Evolutionary conservation across 495 filamentous ascomycete species (phyloP).

Genomic region (Geopyxis carbonaria): DNA sequence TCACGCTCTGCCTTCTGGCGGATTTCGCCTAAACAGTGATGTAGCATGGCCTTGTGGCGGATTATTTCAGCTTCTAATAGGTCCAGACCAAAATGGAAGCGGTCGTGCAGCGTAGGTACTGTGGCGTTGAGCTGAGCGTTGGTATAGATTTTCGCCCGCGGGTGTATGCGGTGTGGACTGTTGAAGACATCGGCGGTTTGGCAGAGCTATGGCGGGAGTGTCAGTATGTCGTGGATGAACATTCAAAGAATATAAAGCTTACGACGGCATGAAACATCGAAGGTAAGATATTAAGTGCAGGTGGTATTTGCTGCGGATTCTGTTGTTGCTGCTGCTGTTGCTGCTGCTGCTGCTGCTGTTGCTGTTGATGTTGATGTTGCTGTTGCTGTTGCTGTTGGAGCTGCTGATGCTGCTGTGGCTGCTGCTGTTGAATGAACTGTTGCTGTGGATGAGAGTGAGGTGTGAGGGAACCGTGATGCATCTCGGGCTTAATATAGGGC

Average conservation of each 20-base stretch:
- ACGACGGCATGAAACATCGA: slow-evolving; percentile 22
- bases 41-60: slow-evolving; percentile 12
- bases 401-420: neutral
- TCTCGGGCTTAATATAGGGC: neutral
- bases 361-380: neutral
- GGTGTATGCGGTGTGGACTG: slow-evolving; percentile 13
- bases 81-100: slow-evolving; percentile 22
- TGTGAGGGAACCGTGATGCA: neutral
- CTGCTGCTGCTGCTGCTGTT: neutral
- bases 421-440: neutral
- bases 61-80: slow-evolving; percentile 21
- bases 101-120: slow-evolving; percentile 14
- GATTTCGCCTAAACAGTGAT: too few species aligned
- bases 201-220: slow-evolving; percentile 11
- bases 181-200: slow-evolving; percentile 24
- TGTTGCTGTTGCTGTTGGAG: neutral
- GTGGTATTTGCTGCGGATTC: neutral
- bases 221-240: neutral
- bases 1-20: too few species aligned
- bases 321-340: neutral
- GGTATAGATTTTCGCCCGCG: slow-evolving; percentile 8
- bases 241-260: neutral
- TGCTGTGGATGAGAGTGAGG: neutral
- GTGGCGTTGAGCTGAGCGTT: slow-evolving; percentile 15
- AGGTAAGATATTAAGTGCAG: neutral